phyloP scores from a whole-genome alignment of 1,284 basidiomycete genomes.

The Melampsora americana region DNA sequence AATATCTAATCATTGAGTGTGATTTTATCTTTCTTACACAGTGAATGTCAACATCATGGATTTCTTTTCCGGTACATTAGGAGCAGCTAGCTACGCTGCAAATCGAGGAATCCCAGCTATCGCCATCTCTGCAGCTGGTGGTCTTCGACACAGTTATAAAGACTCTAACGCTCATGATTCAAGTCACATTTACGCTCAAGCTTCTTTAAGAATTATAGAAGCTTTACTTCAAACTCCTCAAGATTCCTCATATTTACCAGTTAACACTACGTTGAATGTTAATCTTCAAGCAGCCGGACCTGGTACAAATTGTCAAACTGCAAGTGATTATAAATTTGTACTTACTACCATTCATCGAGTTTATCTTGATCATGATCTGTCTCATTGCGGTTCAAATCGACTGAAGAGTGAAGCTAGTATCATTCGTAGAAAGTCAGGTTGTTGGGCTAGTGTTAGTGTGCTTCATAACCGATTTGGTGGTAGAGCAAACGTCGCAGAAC shows the following conservation, averaged over 20 bases:
- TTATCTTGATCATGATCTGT: background rate
- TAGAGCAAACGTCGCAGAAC: background rate
- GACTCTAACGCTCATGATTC: background rate
- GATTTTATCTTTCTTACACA: background rate
- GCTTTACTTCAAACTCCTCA: background rate
- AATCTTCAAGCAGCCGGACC: conserved; percentile 29
- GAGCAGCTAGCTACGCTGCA: conserved; percentile 15
- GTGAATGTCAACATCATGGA: conserved; percentile 23
- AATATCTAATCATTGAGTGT: background rate
- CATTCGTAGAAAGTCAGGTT: background rate
- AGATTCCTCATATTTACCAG: conserved; percentile 12
- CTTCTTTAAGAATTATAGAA: conserved; percentile 21
- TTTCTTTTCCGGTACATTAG: conserved; percentile 37
- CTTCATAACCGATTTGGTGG: background rate
- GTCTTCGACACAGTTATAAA: conserved; percentile 16
- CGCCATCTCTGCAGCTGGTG: conserved; percentile 19
- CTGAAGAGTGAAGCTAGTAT: conserved; percentile 16
- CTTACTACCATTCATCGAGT: conserved; percentile 10
- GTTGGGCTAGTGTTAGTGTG: conserved; percentile 32
- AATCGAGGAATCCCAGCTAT: conserved; percentile 25
- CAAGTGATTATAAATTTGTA: conserved; percentile 29
- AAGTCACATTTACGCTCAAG: conserved; percentile 22
- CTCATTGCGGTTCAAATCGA: conserved; percentile 7
- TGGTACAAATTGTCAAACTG: conserved; percentile 1
- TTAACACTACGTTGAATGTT: conserved; percentile 17